Base-by-base conservation (phyloP, 163 green algal species). In the Scenedesmus sp. region DNA sequence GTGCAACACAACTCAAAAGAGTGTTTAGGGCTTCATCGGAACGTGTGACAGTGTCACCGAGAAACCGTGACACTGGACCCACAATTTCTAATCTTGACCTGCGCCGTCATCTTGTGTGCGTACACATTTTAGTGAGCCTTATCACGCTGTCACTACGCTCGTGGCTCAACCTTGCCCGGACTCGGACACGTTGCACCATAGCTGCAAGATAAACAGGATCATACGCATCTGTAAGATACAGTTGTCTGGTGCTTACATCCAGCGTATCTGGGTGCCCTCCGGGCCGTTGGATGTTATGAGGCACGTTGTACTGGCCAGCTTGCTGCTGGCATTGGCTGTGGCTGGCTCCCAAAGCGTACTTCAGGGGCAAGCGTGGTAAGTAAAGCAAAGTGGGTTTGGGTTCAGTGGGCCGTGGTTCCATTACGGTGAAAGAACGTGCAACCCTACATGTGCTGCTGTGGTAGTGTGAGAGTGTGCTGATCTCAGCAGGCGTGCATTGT, bases 1-100 rank as follows among this genome's bases (percentile, higher is more conserved):
- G 7, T 22, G 65, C 65, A 18, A 40, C 30, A 76, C 30, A 18
- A 3, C 56, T 22, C 20, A 35, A 3, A 73, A 37, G 30, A 7
- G 65, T 37, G 65, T 76, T 76, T 76, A 76, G 65, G 65, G 65
- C 65, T 76, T 76, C 65, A 76, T 22, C 40, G 65, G 65, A 76
- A 37, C 65, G 30, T 76, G 65, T 37, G 65, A 72, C 59, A n/a
- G n/a, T n/a, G n/a, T n/a, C n/a, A n/a, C n/a, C n/a, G n/a, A n/a
- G n/a, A n/a, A n/a, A 72, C 59, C 59, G 22, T 72, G 59, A 24
- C 59, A 7, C 24, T 40, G 65, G 40, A 9, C 24, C n/a, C 68
- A 44, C n/a, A 22, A n/a, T n/a, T 22, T n/a, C n/a, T 7, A 80
- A 42, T n/a, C n/a, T 42, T 35, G 56, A n/a, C 10, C 20, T 70